Base-by-base conservation (phyloP, 2,329 filamentous ascomycete genomes). In the Lojkania enalia region DNA sequence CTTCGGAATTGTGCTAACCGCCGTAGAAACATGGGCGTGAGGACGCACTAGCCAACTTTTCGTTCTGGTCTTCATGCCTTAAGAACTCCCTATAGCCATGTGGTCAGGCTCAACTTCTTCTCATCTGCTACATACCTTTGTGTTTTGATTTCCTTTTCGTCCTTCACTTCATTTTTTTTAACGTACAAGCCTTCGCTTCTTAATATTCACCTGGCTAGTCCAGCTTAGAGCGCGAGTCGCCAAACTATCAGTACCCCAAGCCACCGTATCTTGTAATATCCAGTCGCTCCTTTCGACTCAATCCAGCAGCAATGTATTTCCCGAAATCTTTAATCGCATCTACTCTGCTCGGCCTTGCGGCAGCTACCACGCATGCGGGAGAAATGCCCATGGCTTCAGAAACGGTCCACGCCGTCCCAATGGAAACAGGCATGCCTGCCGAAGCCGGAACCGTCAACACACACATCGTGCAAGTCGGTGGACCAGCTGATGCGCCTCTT, bases 391-490 rank as follows among this genome's bases (percentile, higher is more conserved):
- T 49, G 35, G 53, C 56, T 12, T 63, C 57, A 23, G 59, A 61
- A 36, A 52, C 54, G 9, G 48, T 46, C 27, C 13, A 50, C 18
- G 36, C 29, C 18, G 38, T 37, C 20, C 20, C 42, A 33, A 15
- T 40, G 18, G 30, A 35, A 7, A 21, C 29, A 7, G 20, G 18
- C 20, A 38, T 23, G n/a, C 42, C 32, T n/a, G 21, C 37, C 23
- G 35, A 42, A 4, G 21, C 44, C 3, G 49, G 33, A 23, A 42
- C 19, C 6, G 48, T 66, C 35, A 57, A 51, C 20, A 74, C 62
- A 6, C 83, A 87, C 58, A 80, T 85, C 46, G 81, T 90, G 43
- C 79, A 81, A 51, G 87, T 90, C 45, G 71, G 75, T 51, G 80
- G 80, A 61, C 33, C 33, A 9, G 74, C 77, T 56, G 67, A 73